These are phyloP conservation scores for Rubia peregrina DNA, from an alignment of 305 asterid genomes.

Conservation along the genomic window DNA sequence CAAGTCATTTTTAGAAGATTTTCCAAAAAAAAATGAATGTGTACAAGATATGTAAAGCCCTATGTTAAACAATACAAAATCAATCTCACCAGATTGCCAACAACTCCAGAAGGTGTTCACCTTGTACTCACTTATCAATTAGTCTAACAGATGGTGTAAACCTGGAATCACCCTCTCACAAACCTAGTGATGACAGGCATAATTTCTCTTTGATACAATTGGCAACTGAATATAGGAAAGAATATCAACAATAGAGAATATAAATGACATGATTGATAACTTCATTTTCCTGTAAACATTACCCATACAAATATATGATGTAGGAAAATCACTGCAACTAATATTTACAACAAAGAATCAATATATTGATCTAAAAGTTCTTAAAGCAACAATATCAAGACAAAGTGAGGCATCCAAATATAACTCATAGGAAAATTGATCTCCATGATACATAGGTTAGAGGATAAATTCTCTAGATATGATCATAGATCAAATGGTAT, in stretches of 20 bases:
- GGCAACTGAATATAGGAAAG: background rate
- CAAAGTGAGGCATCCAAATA: background rate
- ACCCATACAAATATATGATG: background rate
- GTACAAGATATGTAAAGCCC: slow-evolving; percentile 89
- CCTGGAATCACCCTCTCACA: background rate
- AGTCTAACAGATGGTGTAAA: background rate
- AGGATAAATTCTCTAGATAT: background rate
- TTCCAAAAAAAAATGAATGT: slow-evolving; percentile 68
- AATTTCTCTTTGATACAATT: background rate
- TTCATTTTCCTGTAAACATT: background rate
- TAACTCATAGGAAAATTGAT: background rate
- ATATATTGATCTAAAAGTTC: background rate
- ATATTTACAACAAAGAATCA: background rate
- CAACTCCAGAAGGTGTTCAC: background rate
- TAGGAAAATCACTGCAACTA: too few species aligned
- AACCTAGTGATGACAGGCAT: background rate
- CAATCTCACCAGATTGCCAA: background rate
- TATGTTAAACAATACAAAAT: slow-evolving; percentile 21
- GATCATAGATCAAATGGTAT: background rate
- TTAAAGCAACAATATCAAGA: background rate
- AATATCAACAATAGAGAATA: background rate
- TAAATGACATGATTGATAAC: background rate
- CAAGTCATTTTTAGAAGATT: slow-evolving; percentile 73
- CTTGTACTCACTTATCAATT: background rate
- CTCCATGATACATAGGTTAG: background rate